Percentiles rank a stretch among this genome's conserved stretches.
phyloP scores from a whole-genome alignment of 257 asterid genomes.

The Solanum tarapatanum region DNA sequence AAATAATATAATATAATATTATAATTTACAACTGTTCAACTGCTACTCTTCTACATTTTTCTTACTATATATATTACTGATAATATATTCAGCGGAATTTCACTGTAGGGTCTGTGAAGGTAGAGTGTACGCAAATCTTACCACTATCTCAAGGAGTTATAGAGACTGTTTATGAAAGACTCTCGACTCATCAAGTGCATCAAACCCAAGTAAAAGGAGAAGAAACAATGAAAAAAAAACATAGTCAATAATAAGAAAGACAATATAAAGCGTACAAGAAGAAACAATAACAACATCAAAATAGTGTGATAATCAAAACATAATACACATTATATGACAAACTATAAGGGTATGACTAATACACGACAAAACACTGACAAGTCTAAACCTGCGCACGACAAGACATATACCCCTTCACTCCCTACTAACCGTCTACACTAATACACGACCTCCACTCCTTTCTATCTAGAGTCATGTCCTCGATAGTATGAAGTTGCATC shows the following conservation, averaged over 20 bases:
- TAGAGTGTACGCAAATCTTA: rapidly evolving
- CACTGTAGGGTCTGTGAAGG: neutral
- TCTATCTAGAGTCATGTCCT: too few relatives aligned
- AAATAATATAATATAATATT: neutral
- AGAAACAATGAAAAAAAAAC: neutral
- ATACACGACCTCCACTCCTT: neutral
- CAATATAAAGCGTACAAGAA: neutral
- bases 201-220: neutral
- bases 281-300: too few relatives aligned
- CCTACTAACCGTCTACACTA: neutral
- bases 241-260: too few relatives aligned
- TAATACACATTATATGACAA: neutral
- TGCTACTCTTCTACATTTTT: neutral
- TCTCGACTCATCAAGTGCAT: neutral
- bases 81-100: neutral
- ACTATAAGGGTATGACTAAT: neutral
- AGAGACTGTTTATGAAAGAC: too few relatives aligned
- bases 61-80: neutral
- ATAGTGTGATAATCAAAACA: too few relatives aligned
- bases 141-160: rapidly evolving
- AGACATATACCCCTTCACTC: neutral
- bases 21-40: conserved; percentile 1
- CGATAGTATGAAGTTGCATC: neutral
- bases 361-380: neutral
- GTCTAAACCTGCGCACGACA: neutral